Percentiles rank a stretch among this genome's conserved stretches.
Conservation (phyloP, 140 eudicot species). For the Flaveria floridana region DNA sequence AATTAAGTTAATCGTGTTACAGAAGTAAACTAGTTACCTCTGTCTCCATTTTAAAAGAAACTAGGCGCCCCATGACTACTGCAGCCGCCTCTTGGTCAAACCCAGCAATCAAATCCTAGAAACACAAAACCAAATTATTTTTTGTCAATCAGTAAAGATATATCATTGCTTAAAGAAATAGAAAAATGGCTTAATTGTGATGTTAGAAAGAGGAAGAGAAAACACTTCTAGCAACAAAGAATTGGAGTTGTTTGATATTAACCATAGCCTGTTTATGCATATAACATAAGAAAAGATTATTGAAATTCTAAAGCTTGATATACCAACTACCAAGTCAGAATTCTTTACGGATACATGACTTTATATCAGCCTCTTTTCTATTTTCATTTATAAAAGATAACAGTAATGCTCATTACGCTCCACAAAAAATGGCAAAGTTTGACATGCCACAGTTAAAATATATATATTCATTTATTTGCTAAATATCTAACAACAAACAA, state of each 20-base stretch:
- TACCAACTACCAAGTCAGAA: neutral
- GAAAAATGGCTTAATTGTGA: neutral
- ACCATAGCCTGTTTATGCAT: neutral
- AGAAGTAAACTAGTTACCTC: constrained; percentile 51
- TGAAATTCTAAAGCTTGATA: constrained; percentile 12
- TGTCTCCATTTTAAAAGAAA: constrained; percentile 96
- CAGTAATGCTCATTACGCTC: neutral
- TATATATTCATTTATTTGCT: neutral
- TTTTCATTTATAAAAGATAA: neutral
- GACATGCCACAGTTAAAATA: neutral
- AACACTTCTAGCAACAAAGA: neutral
- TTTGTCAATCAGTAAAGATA: constrained; percentile 3
- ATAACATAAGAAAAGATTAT: neutral
- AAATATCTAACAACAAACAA: neutral
- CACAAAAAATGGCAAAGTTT: neutral
- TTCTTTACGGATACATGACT: neutral
- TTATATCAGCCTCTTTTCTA: neutral
- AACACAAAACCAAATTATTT: constrained; percentile 19
- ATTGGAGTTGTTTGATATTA: neutral
- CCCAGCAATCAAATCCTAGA: constrained; percentile 85
- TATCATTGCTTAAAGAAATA: neutral
- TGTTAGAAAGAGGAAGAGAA: neutral
- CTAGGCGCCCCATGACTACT: constrained; percentile 89
- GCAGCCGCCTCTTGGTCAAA: constrained; percentile 99
- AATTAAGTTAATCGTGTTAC: neutral